Evolutionary conservation across 371 early-diverging fungal species (phyloP).

Genomic region (Coemansia sp.): DNA sequence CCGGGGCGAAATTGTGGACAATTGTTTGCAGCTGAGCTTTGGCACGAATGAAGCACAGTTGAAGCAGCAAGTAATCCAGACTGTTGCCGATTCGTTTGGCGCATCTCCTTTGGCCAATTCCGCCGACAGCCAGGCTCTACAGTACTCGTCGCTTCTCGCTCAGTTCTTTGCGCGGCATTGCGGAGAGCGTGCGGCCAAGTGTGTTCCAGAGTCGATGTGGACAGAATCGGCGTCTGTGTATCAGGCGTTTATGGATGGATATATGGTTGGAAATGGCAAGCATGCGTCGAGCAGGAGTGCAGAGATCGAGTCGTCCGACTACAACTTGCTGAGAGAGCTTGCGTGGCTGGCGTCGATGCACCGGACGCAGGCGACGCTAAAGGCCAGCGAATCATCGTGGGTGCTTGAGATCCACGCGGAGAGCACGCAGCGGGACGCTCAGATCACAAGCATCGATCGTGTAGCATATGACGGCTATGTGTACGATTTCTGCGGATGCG

Average conservation of each 20-base stretch:
- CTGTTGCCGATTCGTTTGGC: slow-evolving; percentile 14
- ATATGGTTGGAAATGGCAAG: slow-evolving; percentile 1
- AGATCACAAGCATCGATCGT: slow-evolving; percentile 36
- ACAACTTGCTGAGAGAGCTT: slow-evolving; percentile 29
- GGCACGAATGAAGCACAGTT: slow-evolving; percentile 3
- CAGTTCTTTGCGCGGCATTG: slow-evolving; percentile 35
- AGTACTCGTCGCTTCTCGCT: slow-evolving; percentile 17
- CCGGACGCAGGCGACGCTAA: slow-evolving; percentile 20
- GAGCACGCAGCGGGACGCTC: slow-evolving; percentile 5
- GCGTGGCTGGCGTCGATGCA: slow-evolving; percentile 48
- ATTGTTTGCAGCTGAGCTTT: slow-evolving; percentile 9
- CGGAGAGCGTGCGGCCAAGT: slow-evolving; percentile 1
- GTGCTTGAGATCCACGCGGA: slow-evolving; percentile 14
- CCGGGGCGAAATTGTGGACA: not conserved
- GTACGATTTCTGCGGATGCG: slow-evolving; percentile 50
- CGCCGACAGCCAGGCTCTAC: not conserved
- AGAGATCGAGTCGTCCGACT: slow-evolving; percentile 15
- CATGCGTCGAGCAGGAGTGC: not conserved
- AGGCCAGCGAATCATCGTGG: not conserved
- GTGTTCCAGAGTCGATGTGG: slow-evolving; percentile 39
- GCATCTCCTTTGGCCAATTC: not conserved
- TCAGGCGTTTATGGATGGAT: slow-evolving; percentile 26
- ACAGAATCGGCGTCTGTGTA: slow-evolving; percentile 12
- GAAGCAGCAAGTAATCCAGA: not conserved
- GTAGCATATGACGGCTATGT: slow-evolving; percentile 34